Base-by-base conservation (phyloP, 169 alveolate species). In the Cryptosporidium sp. region DNA sequence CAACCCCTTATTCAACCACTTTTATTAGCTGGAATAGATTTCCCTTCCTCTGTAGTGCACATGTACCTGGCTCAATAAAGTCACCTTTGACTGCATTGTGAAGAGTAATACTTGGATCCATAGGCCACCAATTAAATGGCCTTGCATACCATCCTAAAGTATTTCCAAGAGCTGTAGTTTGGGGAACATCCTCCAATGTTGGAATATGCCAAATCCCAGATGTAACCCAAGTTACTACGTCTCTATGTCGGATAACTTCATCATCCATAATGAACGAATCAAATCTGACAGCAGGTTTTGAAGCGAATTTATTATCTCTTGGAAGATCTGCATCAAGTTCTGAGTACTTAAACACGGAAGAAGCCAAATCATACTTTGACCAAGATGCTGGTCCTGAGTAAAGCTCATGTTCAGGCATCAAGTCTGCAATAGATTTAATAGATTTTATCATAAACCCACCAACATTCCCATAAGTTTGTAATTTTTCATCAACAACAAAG, bases 371-470 rank as follows among this genome's bases (percentile, higher is more conserved):
- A 84, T 92, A 92, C 84, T 92, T 92, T 21, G 95, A 89, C 95
- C 95, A 92, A 23, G 94, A 87, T 33, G 92, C 94, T 7, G 95
- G 94, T 23, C 95, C 95, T 23, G 93, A 75, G 69, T 91, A 92
- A 60, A 91, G 60, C 84, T 91, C 95, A 45, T 75, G 91, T 10
- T 92, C 91, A 35, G 93, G 95, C 61, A 91, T 84, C 21, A 84
- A 85, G 65, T 85, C 85, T 69, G 89, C 91, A 44, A 84, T 67
- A 45, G 71, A 72, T 37, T 80, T 91, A 61, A 65, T 51, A 3
- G 94, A 91, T 39, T 75, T 56, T 31, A 92, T 75, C 48, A 85
- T 70, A 56, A 85, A 91, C 9, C 94, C 94, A 12, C 94, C 94
- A 45, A 89, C 85, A 61, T 92, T 92, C 16, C 94, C 94, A 84